Evolutionary conservation across 116 monocot genomes (phyloP), one percentile per base, ranked within the genome.

Genomic region (Thalassia testudinum): DNA sequence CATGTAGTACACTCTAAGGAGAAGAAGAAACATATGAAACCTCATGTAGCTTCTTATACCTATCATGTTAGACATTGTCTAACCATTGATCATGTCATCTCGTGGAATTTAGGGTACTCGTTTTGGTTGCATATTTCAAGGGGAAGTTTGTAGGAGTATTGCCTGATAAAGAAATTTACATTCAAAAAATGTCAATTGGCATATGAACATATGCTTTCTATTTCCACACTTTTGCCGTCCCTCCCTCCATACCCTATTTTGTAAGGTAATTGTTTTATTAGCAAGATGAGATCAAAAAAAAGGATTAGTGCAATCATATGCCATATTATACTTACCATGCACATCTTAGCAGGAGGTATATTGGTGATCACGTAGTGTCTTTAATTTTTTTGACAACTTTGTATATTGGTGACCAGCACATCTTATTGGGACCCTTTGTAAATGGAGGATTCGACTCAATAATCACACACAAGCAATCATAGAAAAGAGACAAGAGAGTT

Each of bases 131-230:
- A 37, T 85, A 74, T 63, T 86, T 97, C 52, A 77, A 61, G 62
- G 66, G 45, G 61, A 97, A 97, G 58, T 97, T 97, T 70, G 38
- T 53, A 25, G 58, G 62, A 12, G 27, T 80, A 15, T 66, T 82
- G 24, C 71, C 86, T 54, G 72, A 89, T 24, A 81, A 86, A 58
- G 86, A 89, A 37, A 75, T 97, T 62, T 90, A 60, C 90, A 90
- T 22, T 79, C 90, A 70, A 77, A 69, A 67, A 72, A 73, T 66
- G 97, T 97, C 71, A 67, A 25, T 49, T n/a, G 19, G 24, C 50
- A 21, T 19, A 23, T 50, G n/a, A n/a, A n/a, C n/a, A n/a, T n/a
- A n/a, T n/a, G n/a, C n/a, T n/a, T n/a, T n/a, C n/a, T n/a, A n/a
- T n/a, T n/a, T n/a, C n/a, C n/a, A n/a, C n/a, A n/a, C n/a, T n/a